These are phyloP conservation scores for Clausena lansium DNA, from an alignment of 345 rosid species.

Conservation along the genomic window DNA sequence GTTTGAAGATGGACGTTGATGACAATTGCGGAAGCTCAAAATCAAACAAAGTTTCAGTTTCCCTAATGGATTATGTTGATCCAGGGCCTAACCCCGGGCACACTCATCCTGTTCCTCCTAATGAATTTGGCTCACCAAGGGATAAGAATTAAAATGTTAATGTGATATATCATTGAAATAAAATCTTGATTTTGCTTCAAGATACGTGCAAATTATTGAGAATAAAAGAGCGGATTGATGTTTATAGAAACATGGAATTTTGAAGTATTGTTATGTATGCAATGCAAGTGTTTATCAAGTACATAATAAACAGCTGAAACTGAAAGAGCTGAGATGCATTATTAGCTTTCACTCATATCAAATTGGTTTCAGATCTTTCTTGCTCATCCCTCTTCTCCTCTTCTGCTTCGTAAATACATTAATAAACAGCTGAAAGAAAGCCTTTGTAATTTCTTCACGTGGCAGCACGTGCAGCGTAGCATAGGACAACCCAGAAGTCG, in stretches of 20 bases:
- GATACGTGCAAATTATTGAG: neutral
- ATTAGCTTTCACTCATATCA: too few relatives aligned
- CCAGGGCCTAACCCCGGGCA: conserved; percentile 30
- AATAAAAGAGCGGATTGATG: neutral
- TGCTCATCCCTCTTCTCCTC: too few relatives aligned
- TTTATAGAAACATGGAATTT: too few relatives aligned
- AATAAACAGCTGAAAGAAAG: too few relatives aligned
- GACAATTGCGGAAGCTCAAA: neutral
- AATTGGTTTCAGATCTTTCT: too few relatives aligned
- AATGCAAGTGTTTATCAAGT: too few relatives aligned
- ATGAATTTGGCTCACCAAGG: neutral
- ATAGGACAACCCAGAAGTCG: neutral
- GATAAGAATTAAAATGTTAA: neutral
- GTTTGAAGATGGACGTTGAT: conserved; percentile 14
- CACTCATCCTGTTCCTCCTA: conserved; percentile 15
- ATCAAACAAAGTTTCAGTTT: neutral
- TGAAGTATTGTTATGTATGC: too few relatives aligned
- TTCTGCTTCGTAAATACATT: too few relatives aligned
- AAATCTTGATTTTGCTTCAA: neutral
- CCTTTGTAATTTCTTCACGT: neutral
- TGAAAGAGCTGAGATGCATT: too few relatives aligned
- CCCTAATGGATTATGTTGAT: conserved; percentile 18
- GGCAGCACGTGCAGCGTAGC: neutral
- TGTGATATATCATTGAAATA: neutral
- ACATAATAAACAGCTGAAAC: too few relatives aligned